phyloP scores from a whole-genome alignment of 352 stramenopile species.

The Aphanomyces stellatus region DNA sequence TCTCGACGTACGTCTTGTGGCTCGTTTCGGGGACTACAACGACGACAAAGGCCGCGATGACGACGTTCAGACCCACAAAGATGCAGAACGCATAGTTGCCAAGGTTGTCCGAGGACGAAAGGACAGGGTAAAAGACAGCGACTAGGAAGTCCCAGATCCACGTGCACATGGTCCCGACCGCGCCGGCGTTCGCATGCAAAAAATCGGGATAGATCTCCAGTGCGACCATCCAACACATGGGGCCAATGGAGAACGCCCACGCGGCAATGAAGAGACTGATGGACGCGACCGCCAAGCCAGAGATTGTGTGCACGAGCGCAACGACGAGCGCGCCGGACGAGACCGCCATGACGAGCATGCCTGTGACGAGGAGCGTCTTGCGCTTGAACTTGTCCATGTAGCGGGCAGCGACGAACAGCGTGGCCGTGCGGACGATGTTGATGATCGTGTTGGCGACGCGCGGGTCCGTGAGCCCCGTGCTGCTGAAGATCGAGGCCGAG shows the following conservation, averaged over 20 bases:
- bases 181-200: constrained; percentile 35
- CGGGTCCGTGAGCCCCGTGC: constrained; percentile 42
- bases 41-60: constrained; percentile 44
- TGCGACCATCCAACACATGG: constrained; percentile 43
- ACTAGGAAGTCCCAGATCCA: constrained; percentile 47
- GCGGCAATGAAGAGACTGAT: constrained; percentile 36
- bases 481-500: constrained; percentile 49
- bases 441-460: constrained; percentile 49
- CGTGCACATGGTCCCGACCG: constrained; percentile 42
- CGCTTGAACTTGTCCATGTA: constrained; percentile 39
- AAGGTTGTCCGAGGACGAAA: constrained; percentile 29
- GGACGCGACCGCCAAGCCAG: constrained; percentile 41
- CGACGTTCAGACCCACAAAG: constrained; percentile 36
- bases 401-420: constrained; percentile 33
- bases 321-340: constrained; percentile 41
- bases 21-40: constrained; percentile 45
- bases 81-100: constrained; percentile 33
- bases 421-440: constrained; percentile 47
- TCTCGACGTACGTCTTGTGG: constrained; percentile 50
- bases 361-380: constrained; percentile 37
- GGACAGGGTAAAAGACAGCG: constrained; percentile 45
- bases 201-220: constrained; percentile 47
- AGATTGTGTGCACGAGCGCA: constrained; percentile 24
- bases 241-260: constrained; percentile 39
- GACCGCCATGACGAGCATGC: constrained; percentile 41